Base-by-base conservation (phyloP, 176 grass and related monocot species). In the Oryza brachyantha region DNA sequence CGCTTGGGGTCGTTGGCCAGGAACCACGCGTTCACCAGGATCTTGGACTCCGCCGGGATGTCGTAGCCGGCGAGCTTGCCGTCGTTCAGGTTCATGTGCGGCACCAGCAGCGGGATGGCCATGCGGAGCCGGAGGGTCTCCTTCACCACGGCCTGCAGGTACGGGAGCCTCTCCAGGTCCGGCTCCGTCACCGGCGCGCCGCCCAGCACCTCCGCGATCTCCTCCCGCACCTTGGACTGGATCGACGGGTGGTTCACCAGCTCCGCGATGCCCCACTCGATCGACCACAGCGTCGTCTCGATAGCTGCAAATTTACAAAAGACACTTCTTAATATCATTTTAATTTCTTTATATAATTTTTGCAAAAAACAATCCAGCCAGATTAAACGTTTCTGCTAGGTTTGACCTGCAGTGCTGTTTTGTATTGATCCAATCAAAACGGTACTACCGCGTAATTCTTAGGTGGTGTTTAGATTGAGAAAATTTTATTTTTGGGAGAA, bases 61-160 rank as follows among this genome's bases (percentile, higher is more conserved):
- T 98, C 96, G 73, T 64, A 94, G 50, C 96, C 96, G 37, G 41
- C 27, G 73, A 95, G 96, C 83, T 91, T 94, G 54, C 85, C 96
- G 36, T 98, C 87, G 73, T 77, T 73, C 76, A 98, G 96, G 92
- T 98, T 98, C 96, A 98, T 98, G 92, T 98, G 96, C 13, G 96
- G 96, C n/a, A 98, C 96, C 21, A 98, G 90, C 17, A 98, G 88
- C 52, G 96, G 96, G 86, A 98, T 98, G 42, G 96, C 96, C 96
- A 98, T 98, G 85, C 96, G 96, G 19, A 98, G 78, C 43, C 96
- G 96, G 29, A 98, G 87, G 0, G 96, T 98, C 92, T 98, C 96
- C 87, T 93, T 98, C 58, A 98, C 81, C n/a, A 94, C 70, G 24
- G 92, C 78, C 82, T 98, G 92, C 62, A 98, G 89, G 83, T 94